Conservation (phyloP, 768 basidiomycete species). For the Agaricus bisporus region DNA sequence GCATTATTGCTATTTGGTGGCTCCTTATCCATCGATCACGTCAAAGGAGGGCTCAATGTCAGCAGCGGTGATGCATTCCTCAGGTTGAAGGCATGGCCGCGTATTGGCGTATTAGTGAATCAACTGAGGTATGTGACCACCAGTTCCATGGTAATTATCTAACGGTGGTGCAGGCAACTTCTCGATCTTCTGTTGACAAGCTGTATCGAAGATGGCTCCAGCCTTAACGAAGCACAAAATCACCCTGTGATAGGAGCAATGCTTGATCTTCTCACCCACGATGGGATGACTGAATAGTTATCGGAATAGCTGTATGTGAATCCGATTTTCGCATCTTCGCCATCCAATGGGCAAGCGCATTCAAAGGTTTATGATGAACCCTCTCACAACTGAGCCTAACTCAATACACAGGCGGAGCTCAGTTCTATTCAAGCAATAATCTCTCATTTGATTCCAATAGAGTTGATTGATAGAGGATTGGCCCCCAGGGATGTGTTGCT, state of each 20-base stretch:
- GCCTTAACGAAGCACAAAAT: constrained; percentile 39
- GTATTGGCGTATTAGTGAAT: constrained; percentile 86
- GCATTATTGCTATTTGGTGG: constrained; percentile 83
- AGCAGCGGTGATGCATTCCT: constrained; percentile 47
- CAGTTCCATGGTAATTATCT: too few species aligned
- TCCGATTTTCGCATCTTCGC: too few species aligned
- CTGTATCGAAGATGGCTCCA: constrained; percentile 57
- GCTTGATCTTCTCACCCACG: constrained; percentile 25
- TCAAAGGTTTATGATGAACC: too few species aligned
- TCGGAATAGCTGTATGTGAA: neutral
- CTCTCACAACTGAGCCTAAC: too few species aligned
- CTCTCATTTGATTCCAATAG: too few species aligned
- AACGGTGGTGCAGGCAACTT: constrained; percentile 41
- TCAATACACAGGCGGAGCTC: too few species aligned
- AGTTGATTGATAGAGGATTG: too few species aligned
- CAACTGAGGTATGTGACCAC: constrained; percentile 57
- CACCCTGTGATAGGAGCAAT: constrained; percentile 45
- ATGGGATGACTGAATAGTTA: constrained; percentile 23
- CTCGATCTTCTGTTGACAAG: constrained; percentile 62
- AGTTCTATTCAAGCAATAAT: too few species aligned
- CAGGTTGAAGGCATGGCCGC: constrained; percentile 76
- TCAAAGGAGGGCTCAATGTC: constrained; percentile 69
- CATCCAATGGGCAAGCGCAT: too few species aligned
- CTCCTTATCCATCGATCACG: constrained; percentile 68
- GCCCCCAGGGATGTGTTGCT: too few species aligned